These are phyloP conservation scores for Cairneyella variabilis DNA, from an alignment of 495 filamentous ascomycete species.

Conservation along the genomic window DNA sequence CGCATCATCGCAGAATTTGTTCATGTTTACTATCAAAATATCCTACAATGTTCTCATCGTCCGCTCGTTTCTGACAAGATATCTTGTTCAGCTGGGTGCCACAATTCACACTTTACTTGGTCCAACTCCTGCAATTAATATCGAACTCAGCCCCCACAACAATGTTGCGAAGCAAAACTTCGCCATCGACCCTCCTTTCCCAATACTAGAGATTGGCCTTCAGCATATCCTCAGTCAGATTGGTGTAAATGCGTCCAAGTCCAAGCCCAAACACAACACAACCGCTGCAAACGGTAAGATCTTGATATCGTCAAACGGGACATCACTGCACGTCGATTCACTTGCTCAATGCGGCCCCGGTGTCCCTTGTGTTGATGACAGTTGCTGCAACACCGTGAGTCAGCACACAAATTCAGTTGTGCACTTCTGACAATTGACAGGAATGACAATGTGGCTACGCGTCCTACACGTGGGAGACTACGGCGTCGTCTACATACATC, in stretches of 20 bases:
- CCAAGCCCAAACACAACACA: conserved; percentile 1
- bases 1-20: too few relatives aligned
- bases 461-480: conserved; percentile 4
- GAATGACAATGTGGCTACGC: conserved; percentile 13
- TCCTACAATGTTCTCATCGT: too few relatives aligned
- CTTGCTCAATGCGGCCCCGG: conserved; percentile 2
- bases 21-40: too few relatives aligned
- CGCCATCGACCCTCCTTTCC: conserved; percentile 6
- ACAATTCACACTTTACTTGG: too few relatives aligned
- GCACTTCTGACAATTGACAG: background rate
- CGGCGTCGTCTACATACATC: conserved; percentile 6
- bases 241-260: conserved; percentile 1
- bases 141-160: too few relatives aligned
- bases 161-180: conserved; percentile 11
- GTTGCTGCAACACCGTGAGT: conserved; percentile 18
- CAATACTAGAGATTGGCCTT: conserved; percentile 11
- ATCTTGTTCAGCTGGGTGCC: too few relatives aligned
- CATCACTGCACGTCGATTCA: background rate
- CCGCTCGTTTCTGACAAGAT: too few relatives aligned
- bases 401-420: background rate
- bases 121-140: too few relatives aligned
- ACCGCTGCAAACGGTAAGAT: background rate
- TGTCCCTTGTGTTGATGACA: conserved; percentile 9
- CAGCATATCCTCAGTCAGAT: conserved; percentile 9
- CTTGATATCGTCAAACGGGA: background rate